A percentile compares a stretch with the other conserved stretches of the same genome.
These are phyloP conservation scores for Flaveria linearis DNA, from an alignment of 129 eudicot species.

Conservation along the genomic window DNA sequence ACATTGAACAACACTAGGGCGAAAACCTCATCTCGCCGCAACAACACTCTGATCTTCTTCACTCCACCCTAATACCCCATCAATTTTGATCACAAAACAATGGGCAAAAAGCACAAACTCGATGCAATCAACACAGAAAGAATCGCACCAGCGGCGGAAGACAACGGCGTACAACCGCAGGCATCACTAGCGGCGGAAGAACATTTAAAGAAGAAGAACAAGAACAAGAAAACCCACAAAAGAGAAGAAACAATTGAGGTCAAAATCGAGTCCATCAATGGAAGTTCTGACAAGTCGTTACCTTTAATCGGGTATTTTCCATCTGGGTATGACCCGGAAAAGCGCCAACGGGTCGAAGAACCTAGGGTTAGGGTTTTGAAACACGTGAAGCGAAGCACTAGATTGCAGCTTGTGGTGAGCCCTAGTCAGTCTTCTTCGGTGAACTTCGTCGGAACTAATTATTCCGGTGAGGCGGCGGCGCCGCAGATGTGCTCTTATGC, in stretches of 20 bases:
- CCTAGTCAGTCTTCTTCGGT: constrained; percentile 50
- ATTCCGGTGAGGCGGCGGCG: constrained; percentile 71
- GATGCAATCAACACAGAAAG: background rate
- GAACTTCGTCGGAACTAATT: constrained; percentile 68
- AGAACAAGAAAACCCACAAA: constrained; percentile 23
- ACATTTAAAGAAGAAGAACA: constrained; percentile 27
- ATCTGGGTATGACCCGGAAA: constrained; percentile 59
- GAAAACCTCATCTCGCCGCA: background rate
- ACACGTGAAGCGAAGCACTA: constrained; percentile 36
- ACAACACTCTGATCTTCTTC: background rate
- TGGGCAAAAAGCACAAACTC: constrained; percentile 32
- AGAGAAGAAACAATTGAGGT: constrained; percentile 34
- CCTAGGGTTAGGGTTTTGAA: constrained; percentile 53
- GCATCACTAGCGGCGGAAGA: constrained; percentile 13
- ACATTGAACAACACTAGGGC: background rate
- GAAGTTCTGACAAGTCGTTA: constrained; percentile 41
- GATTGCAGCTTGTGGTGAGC: constrained; percentile 63
- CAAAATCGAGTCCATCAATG: constrained; percentile 43
- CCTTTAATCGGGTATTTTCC: constrained; percentile 84
- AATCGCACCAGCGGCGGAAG: constrained; percentile 17
- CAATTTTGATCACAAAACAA: background rate
- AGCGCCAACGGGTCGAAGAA: constrained; percentile 17
- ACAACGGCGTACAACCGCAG: constrained; percentile 2
- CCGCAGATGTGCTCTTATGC: constrained; percentile 66
- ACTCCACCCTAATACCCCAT: too few relatives aligned